These are phyloP conservation scores for Cucurbitaria berberidis DNA, from an alignment of 2,329 filamentous ascomycete genomes.

Conservation along the genomic window DNA sequence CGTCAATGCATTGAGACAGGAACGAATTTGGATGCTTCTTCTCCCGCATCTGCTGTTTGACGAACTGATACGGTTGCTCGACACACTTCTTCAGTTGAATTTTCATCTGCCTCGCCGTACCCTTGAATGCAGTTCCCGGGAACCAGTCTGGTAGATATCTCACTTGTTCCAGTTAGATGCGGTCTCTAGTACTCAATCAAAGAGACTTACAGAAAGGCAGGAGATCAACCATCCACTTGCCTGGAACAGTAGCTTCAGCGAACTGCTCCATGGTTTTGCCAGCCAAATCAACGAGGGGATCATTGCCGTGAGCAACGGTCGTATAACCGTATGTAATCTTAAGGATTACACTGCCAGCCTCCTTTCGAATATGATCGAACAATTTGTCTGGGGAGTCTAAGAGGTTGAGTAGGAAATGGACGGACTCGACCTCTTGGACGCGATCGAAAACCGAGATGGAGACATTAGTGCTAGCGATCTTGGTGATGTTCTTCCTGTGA, in stretches of 20 bases:
- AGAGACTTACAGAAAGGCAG: constrained; percentile 52
- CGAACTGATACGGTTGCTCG: constrained; percentile 53
- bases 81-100: constrained; percentile 37
- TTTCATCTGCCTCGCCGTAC: constrained; percentile 48
- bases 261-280: constrained; percentile 52
- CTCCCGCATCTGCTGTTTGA: constrained; percentile 49
- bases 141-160: constrained; percentile 55
- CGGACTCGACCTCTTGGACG: constrained; percentile 36
- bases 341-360: constrained; percentile 36
- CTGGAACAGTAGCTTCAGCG: constrained; percentile 49
- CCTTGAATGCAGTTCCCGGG: constrained; percentile 56
- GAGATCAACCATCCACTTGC: constrained; percentile 56
- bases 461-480: constrained; percentile 29
- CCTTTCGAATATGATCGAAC: constrained; percentile 36
- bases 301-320: constrained; percentile 47
- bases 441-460: constrained; percentile 34
- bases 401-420: constrained; percentile 35
- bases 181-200: too few relatives aligned
- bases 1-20: constrained; percentile 49
- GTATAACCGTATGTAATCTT: constrained; percentile 52
- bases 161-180: constrained; percentile 34
- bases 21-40: constrained; percentile 47
- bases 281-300: constrained; percentile 54
- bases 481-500: constrained; percentile 35
- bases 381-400: constrained; percentile 27